Evolutionary conservation across 768 basidiomycete species (phyloP), one percentile per base, ranked within the genome.

Genomic region (Mycena chlorophos): DNA sequence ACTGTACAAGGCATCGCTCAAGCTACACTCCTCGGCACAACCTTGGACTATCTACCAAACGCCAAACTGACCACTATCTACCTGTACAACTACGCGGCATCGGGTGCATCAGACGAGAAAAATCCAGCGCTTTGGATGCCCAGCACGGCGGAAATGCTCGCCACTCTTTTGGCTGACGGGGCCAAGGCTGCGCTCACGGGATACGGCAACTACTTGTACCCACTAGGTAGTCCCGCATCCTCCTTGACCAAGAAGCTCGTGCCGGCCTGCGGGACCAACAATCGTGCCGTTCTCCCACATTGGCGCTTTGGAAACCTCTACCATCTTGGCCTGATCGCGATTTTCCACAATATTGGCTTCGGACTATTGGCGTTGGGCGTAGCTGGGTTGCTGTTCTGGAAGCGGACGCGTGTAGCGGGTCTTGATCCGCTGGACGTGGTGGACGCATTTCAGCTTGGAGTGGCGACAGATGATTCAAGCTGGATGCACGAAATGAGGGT

Each of bases 181-280:
- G n/a, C 51, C 22, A 56, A 56, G 45, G 55, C 55, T 14, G 39
- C 49, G 5, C 49, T 52, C 31, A 56, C 55, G 30, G 42, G 20
- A 10, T 52, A 56, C 49, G 31, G 29, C 26, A 31, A 34, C n/a
- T 28, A 37, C 31, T 55, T 43, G 37, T 45, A n/a, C 8, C 17
- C 31, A 34, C 31, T 8, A 34, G 17, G 8, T 34, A 8, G 8
- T 8, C 17, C 31, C 31, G 31, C 31, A 20, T 42, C 40, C 13
- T 20, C 40, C 14, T 22, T 8, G 8, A 6, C n/a, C 10, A n/a
- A 10, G 12, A n/a, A n/a, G 40, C 40, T 22, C 8, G 22, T 16
- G 34, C 17, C 19, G 25, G 28, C 26, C 20, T 56, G 55, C 49
- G n/a, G 2, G 16, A 51, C 39, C 42, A 37, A 46, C 17, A 46